Evolutionary conservation across 495 filamentous ascomycete genomes (phyloP), one percentile per base, ranked within the genome.

Genomic region (Penicillium ucsense): DNA sequence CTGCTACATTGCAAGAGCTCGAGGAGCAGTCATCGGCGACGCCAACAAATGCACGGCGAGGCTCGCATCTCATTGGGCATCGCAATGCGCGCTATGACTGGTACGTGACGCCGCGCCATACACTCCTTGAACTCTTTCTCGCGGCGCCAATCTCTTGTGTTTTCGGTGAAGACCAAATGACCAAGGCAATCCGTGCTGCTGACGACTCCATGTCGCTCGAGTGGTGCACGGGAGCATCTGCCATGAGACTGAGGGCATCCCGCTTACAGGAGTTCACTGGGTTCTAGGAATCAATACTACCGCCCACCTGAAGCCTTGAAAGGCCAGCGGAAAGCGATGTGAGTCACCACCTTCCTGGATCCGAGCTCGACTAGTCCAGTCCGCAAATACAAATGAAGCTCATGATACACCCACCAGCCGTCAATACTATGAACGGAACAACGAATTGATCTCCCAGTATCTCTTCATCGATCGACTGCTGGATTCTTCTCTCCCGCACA

Each of bases 391-490:
- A n/a, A 29, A 11, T 41, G 10, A 51, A 34, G n/a, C 37, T 1
- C 39, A 11, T 46, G 30, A 46, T 31, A n/a, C 20, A 11, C 31
- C 3, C 35, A 29, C 9, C 12, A 71, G 67, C 20, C 83, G 88
- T 12, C 50, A 83, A 59, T 94, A 92, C 66, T 90, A 96, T 61
- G 82, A 89, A 62, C 78, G 84, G 5, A 89, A 77, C 55, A 96
- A 96, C 61, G 75, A 74, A 45, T 66, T 96, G 7, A 79, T 96
- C 43, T 84, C 88, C 47, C 85, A 88, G 54, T 96, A 95, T 61
- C 74, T 88, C 41, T 95, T 91, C 57, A 94, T 95, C 52, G 89
- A 96, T 63, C 77, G 84, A n/a, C 67, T 96, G 12, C 76, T 96
- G 33, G 89, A 94, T 63, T 94, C 88, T 8, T 89, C 88, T 5